Evolutionary conservation across 2,329 filamentous ascomycete species (phyloP), one percentile per base, ranked within the genome.

Genomic region (Colletotrichum plurivorum): DNA sequence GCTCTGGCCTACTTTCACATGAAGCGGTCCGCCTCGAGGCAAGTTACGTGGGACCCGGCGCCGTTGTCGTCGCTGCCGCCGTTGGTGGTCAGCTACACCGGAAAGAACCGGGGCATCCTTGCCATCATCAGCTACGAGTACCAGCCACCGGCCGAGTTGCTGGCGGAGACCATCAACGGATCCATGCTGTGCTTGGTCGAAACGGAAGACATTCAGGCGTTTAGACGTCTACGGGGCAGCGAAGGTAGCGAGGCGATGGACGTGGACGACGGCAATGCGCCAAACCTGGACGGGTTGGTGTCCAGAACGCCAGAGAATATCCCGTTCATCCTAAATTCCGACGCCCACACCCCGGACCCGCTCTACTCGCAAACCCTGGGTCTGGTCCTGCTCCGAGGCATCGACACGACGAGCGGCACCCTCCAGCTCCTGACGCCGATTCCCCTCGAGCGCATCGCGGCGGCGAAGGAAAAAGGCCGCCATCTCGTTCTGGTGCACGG

Each of bases 1-100:
- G 89, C 86, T n/a, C 90, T 94, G 85, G 91, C 92, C 0, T 95
- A 95, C 73, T 94, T 95, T 74, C 93, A 95, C 75, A 72, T 49
- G 39, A 56, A 55, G 64, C 67, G 36, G 62, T 53, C 36, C 67
- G 67, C 22, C 72, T 73, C n/a, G 48, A 58, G 49, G 71, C 69
- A 71, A 61, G 56, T 78, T 20, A 78, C 76, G 52, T 93, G 90
- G 87, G 80, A 85, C 59, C 69, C 83, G 0, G 82, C 80, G 0
- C 87, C 92, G 0, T 79, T 95, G 9, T 88, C 88, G 1, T 80
- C 82, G 0, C 73, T 86, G 8, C 77, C 84, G 0, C 93, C 93
- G 0, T 90, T 89, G 84, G 79, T 88, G 45, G 88, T 94, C 25
- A 80, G 78, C 4, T 95, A 93, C 73, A 78, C 78, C 0, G 86